Conservation (phyloP, 352 stramenopile species). For the Globisporangium okanoganense region DNA sequence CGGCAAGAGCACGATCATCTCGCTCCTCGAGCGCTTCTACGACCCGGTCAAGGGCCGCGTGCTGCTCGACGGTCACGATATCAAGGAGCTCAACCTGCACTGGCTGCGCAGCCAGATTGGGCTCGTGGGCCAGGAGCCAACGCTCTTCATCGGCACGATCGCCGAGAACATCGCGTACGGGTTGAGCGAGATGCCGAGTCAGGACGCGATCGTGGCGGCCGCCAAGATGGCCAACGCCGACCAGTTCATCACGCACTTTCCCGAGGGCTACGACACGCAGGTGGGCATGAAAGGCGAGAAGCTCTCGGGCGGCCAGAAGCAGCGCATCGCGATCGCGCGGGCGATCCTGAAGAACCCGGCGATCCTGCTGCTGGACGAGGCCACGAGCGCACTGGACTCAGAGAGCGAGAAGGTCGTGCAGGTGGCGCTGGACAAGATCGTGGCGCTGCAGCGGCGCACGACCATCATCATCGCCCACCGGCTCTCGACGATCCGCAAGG, state of each 20-base stretch:
- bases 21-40: conserved; percentile 32
- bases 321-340: conserved; percentile 87
- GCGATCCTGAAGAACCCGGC: conserved; percentile 41
- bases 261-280: conserved; percentile 83
- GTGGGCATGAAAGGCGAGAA: conserved; percentile 55
- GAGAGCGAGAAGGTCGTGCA: conserved; percentile 31
- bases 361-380: conserved; percentile 39
- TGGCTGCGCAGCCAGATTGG: conserved; percentile 28
- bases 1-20: conserved; percentile 29
- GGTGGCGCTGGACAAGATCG: conserved; percentile 20
- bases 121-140: conserved; percentile 60
- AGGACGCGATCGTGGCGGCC: conserved; percentile 63
- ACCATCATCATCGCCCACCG: conserved; percentile 41
- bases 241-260: conserved; percentile 82
- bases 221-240: conserved; percentile 83
- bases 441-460: conserved; percentile 20
- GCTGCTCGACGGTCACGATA: conserved; percentile 20
- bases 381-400: conserved; percentile 39
- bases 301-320: conserved; percentile 93
- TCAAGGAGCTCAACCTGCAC: conserved; percentile 21
- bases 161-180: conserved; percentile 55
- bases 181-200: not conserved
- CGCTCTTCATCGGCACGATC: conserved; percentile 41
- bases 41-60: conserved; percentile 21
- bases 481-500: conserved; percentile 21